Evolutionary conservation across 345 rosid species (phyloP), one percentile per base, ranked within the genome.

Genomic region (Arabidopsis suecica): DNA sequence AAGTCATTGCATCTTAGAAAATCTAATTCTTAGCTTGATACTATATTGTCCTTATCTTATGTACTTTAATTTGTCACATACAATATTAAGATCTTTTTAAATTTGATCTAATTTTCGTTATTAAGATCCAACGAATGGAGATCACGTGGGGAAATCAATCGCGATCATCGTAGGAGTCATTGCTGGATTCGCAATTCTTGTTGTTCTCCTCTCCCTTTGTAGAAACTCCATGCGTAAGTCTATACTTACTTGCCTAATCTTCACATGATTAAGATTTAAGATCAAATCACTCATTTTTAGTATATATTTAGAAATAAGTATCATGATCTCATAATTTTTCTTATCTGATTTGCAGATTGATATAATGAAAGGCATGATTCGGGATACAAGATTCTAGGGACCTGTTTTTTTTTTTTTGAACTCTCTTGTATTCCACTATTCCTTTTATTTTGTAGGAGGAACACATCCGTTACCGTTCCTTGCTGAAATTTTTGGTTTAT

Each of bases 131-230:
- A 77, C 85, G 63, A 76, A 75, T 47, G 87, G 81, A 37, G 98
- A 91, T 75, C 66, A 82, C 36, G 83, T 74, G 47, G 97, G 97
- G 1, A 91, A 86, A 84, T 83, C 96, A 25, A 91, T 91, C 0
- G 93, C 98, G 62, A 88, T 91, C 4, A 86, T 87, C 37, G 91
- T 94, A 10, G 98, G 98, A 44, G 83, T 78, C 34, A 62, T 94
- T 37, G 96, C 91, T 38, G 95, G 88, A 63, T 71, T 90, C 0
- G 89, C 95, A 12, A 64, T 90, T 79, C 81, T 94, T 1, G 79
- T 94, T 5, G 84, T 94, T 74, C 81, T 90, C 16, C 97, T 91
- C 74, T 91, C 97, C 16, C 55, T 94, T 12, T 91, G 98, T 82
- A 62, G 87, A 69, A 86, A 61, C 76, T 54, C 88, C 12, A 77